Percentiles rank a stretch among this genome's conserved stretches.
These are phyloP conservation scores for Kurtzmaniella fragi DNA, from an alignment of 805 yeast species.

Conservation along the genomic window DNA sequence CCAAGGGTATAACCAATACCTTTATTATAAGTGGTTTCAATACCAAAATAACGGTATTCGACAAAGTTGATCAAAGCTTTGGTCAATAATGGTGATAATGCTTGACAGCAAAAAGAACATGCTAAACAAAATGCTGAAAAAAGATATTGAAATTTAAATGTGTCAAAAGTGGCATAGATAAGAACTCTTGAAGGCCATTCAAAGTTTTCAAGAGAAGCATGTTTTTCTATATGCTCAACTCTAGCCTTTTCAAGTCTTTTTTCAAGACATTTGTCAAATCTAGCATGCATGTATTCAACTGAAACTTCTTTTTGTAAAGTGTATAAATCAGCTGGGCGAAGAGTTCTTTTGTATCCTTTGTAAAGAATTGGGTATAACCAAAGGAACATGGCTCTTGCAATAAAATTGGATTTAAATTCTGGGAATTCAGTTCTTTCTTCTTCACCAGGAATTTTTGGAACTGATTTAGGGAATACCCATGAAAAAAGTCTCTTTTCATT, in stretches of 20 bases:
- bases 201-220: slow-evolving; percentile 19
- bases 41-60: slow-evolving; percentile 42
- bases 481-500: slow-evolving; percentile 50
- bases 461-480: slow-evolving; percentile 42
- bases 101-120: slow-evolving; percentile 43
- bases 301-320: slow-evolving; percentile 29
- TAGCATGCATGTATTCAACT: slow-evolving; percentile 30
- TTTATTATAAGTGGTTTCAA: slow-evolving; percentile 38
- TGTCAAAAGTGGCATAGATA: slow-evolving; percentile 41
- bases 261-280: slow-evolving; percentile 21
- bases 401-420: slow-evolving; percentile 31
- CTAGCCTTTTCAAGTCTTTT: slow-evolving; percentile 14
- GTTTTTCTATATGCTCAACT: slow-evolving; percentile 13
- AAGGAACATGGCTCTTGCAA: slow-evolving; percentile 35
- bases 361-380: slow-evolving; percentile 37
- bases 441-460: slow-evolving; percentile 46
- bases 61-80: slow-evolving; percentile 62
- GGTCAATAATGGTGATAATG: slow-evolving; percentile 63
- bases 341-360: slow-evolving; percentile 37
- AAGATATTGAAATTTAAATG: slow-evolving; percentile 44
- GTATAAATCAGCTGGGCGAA: slow-evolving; percentile 35
- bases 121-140: slow-evolving; percentile 38
- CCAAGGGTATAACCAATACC: slow-evolving; percentile 82
- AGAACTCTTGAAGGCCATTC: slow-evolving; percentile 37
- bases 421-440: slow-evolving; percentile 52